Conservation (phyloP, 2,329 filamentous ascomycete genomes). For the Pleoardoris graminearum region DNA sequence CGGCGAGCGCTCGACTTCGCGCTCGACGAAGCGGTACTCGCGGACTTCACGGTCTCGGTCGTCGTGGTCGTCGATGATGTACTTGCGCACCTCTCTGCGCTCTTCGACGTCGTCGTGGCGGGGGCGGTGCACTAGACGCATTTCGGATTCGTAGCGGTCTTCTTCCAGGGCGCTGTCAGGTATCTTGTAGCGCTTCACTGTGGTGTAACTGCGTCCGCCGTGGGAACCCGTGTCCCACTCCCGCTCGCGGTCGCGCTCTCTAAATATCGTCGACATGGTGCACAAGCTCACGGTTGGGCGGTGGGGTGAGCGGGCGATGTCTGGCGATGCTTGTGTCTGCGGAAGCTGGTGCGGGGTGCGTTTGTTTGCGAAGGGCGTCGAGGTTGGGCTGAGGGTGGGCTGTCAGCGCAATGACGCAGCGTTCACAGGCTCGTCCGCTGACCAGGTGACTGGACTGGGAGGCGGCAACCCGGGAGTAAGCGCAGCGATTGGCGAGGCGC, state of each 20-base stretch:
- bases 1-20: slow-evolving; percentile 41
- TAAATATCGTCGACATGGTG: slow-evolving; percentile 52
- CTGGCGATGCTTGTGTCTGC: not conserved
- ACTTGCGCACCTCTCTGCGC: slow-evolving; percentile 43
- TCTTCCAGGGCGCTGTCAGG: slow-evolving; percentile 51
- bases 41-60: slow-evolving; percentile 37
- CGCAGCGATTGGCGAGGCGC: slow-evolving; percentile 10
- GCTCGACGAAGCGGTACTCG: slow-evolving; percentile 42
- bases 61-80: slow-evolving; percentile 43
- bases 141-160: slow-evolving; percentile 52
- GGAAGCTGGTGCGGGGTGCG: not conserved
- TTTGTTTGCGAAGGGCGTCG: not conserved
- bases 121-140: slow-evolving; percentile 52
- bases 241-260: slow-evolving; percentile 50
- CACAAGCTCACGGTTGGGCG: slow-evolving; percentile 1
- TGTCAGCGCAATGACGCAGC: slow-evolving; percentile 8
- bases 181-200: slow-evolving; percentile 64
- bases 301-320: not conserved
- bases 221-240: slow-evolving; percentile 48
- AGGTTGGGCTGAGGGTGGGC: not conserved
- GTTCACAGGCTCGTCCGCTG: not conserved
- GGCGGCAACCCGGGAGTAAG: slow-evolving; percentile 12
- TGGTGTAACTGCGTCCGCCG: slow-evolving; percentile 53
- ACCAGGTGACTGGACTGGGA: slow-evolving; percentile 13
- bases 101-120: slow-evolving; percentile 35